Base-by-base conservation (phyloP, 345 rosid species). In the Ceriops zippeliana region DNA sequence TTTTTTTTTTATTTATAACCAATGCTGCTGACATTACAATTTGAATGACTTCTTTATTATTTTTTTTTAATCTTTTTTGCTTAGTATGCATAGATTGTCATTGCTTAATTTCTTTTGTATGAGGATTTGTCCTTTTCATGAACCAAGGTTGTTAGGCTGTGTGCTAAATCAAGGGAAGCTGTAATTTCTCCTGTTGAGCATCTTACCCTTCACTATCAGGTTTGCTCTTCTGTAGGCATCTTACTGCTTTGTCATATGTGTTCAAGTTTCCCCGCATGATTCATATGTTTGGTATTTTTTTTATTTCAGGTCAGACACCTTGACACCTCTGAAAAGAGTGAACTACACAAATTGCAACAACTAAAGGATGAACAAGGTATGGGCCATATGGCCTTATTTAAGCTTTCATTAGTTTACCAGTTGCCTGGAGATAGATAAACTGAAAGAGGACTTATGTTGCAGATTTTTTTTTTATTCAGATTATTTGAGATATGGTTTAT, bases 101-200 rank as follows among this genome's bases (percentile, higher is more conserved):
- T 26, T 47, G 16, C 1, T 65, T 58, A 16, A 5, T n/a, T 35
- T 31, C 9, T 38, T 61, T 32, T 54, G 47, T 24, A 1, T 76
- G 21, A 56, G 30, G n/a, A 61, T 49, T 47, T 61, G 51, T 35
- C 46, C 19, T 72, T 61, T 72, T 70, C 78, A 61, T 73, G 37
- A 28, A 69, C 5, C 19, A 75, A 92, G 98, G 98, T 96, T 71
- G 97, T 96, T 75, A 89, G 98, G 66, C 92, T 96, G 37, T 96
- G 99, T 83, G 99, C 99, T 59, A 96, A 96, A 75, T 96, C 99
- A 63, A 92, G 99, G 84, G 98, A 96, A 81, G 98, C 98, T 69
- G 99, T 96, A 16, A 92, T 98, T 75, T 92, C 98, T 69, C 99
- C 99, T 56, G 96, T 96, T 74, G 99, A 96, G 81, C 97, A 96